These are phyloP conservation scores for Alisma plantagoaquatica DNA, from an alignment of 106 monocot species.

Conservation along the genomic window DNA sequence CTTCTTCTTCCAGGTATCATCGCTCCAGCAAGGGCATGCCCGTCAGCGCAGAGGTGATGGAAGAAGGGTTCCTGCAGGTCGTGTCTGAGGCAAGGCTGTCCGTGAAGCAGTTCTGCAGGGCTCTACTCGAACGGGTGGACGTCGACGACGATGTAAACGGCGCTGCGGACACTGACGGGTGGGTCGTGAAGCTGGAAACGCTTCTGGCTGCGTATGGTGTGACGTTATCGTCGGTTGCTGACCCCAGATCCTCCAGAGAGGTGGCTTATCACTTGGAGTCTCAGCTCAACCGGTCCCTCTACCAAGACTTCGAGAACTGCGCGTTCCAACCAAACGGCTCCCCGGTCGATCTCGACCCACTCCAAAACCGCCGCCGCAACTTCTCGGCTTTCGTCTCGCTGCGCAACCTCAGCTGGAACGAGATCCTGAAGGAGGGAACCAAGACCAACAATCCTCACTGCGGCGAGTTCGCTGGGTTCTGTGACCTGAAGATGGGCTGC, in stretches of 20 bases:
- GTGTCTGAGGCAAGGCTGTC: constrained; percentile 73
- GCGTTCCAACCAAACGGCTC: constrained; percentile 48
- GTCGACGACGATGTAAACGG: constrained; percentile 23
- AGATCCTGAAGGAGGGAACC: constrained; percentile 63
- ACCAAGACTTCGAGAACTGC: constrained; percentile 83
- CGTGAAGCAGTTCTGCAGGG: constrained; percentile 71
- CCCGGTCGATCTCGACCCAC: constrained; percentile 48
- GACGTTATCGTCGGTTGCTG: constrained; percentile 12
- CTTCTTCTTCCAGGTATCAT: no score
- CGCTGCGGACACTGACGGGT: no score
- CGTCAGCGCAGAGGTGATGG: constrained; percentile 76
- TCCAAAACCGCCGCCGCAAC: constrained; percentile 40
- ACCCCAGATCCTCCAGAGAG: constrained; percentile 15
- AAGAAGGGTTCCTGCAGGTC: constrained; percentile 71
- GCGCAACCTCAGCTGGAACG: constrained; percentile 69
- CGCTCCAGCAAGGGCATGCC: constrained; percentile 31
- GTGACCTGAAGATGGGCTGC: constrained; percentile 66
- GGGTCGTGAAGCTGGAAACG: constrained; percentile 32
- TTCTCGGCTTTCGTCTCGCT: constrained; percentile 63
- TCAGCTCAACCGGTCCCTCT: constrained; percentile 42
- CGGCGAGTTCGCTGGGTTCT: constrained; percentile 64
- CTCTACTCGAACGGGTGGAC: constrained; percentile 38
- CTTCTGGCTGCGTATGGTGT: constrained; percentile 37
- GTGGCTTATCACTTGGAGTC: constrained; percentile 58
- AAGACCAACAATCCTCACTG: constrained; percentile 52